Base-by-base conservation (phyloP, 768 basidiomycete species). In the Tylopilus subfusipes region DNA sequence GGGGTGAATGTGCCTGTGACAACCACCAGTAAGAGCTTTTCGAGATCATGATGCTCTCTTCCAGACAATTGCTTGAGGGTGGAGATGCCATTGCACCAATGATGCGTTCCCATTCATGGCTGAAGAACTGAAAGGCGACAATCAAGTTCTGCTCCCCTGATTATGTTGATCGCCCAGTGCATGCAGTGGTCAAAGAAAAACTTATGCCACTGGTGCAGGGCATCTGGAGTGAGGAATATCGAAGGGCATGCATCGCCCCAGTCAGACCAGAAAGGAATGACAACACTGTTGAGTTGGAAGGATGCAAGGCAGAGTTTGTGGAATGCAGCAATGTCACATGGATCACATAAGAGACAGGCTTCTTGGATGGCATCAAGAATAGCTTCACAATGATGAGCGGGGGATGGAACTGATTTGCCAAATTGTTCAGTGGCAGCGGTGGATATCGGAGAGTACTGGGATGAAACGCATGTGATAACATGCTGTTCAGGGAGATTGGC, bases 251-350 rank as follows among this genome's bases (percentile, higher is more conserved):
- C 52, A 13, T 58, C 13, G 1, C 52, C 39, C 70, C 67, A 71
- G 39, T 66, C 55, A 0, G 49, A 24, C 73, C 73, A 77, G 53
- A 77, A 75, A 1, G 67, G 75, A 0, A 11, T 5, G 19, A 51
- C 42, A 6, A 62, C 42, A 14, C 52, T 36, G 24, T 46, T 53
- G 1, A 40, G 21, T 1, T 10, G 18, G 14, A 40, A 13, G 3
- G 29, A 29, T 29, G 10, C 1, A 33, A 54, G 31, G 16, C 48
- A 55, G 5, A 31, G 12, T 7, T 50, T 55, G 24, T 55, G 36
- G 8, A 55, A 55, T 1, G 22, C 9, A 1, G 29, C 12, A 4
- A 55, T 45, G 7, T 50, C 13, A 14, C 22, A 39, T n/a, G 43
- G 54, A 19, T 55, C 42, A 19, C 38, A 33, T 5, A 16, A 2